phyloP scores from a whole-genome alignment of 306 rosid species.

The Casuarina cunninghamiana region DNA sequence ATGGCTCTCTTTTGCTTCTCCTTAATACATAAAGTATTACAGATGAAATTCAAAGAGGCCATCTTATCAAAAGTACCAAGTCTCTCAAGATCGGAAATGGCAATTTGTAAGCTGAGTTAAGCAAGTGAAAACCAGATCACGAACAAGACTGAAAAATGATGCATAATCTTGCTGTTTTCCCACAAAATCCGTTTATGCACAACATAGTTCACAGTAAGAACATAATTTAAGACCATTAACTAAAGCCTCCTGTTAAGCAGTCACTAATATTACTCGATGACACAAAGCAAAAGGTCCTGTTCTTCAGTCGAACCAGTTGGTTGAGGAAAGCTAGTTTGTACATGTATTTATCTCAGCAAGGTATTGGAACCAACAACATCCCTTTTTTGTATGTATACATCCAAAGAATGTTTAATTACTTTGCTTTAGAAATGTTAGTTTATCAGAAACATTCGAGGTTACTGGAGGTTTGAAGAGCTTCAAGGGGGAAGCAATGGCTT shows the following conservation, averaged over 20 bases:
- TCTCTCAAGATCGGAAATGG: background rate
- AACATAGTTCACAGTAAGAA: background rate
- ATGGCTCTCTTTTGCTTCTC: background rate
- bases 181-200: background rate
- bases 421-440: background rate
- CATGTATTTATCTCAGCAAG: background rate
- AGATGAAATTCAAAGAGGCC: background rate
- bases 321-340: background rate
- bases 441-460: background rate
- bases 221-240: background rate
- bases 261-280: background rate
- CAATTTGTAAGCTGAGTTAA: background rate
- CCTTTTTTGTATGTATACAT: background rate
- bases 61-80: background rate
- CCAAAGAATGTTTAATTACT: background rate
- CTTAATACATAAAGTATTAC: background rate
- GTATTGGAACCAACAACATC: background rate
- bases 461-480: background rate
- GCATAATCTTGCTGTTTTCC: background rate
- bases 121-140: background rate
- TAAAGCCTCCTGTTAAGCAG: background rate
- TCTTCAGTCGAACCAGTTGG: background rate
- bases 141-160: background rate
- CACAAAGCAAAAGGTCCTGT: background rate
- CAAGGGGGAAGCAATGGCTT: background rate